Conservation (phyloP, 805 yeast species). For the Yueomyces sp. region DNA sequence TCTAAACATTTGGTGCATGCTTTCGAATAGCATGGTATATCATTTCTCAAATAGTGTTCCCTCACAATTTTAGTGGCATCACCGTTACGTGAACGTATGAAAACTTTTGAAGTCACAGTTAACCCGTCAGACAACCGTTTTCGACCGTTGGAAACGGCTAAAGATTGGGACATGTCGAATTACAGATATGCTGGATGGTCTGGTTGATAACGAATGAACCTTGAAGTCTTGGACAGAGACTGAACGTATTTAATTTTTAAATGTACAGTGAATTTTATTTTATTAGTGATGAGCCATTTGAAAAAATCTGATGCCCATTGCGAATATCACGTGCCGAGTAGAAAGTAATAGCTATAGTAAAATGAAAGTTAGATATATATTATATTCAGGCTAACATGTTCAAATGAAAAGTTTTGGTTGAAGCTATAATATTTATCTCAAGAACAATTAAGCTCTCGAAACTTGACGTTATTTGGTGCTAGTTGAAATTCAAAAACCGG, state of each 20-base stretch:
- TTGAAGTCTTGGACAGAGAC: neutral
- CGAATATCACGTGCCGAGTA: too few species aligned
- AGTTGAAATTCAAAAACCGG: too few species aligned
- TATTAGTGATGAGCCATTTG: too few species aligned
- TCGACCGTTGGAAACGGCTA: conserved; percentile 13
- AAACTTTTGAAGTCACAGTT: conserved; percentile 75
- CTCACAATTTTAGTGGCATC: conserved; percentile 78
- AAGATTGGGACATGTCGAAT: conserved; percentile 8
- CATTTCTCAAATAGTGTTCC: conserved; percentile 86
- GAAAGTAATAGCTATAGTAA: too few species aligned
- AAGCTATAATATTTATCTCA: too few species aligned
- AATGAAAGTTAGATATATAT: too few species aligned
- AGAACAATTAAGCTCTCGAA: too few species aligned
- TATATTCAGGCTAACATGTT: too few species aligned
- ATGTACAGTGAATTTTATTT: too few species aligned
- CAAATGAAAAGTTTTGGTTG: too few species aligned
- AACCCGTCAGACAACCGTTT: conserved; percentile 38
- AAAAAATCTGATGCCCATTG: too few species aligned
- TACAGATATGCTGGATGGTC: neutral
- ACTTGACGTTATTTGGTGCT: too few species aligned
- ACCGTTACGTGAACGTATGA: conserved; percentile 82
- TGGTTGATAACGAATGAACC: neutral
- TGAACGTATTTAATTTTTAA: conserved; percentile 1
- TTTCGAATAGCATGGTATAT: conserved; percentile 79
- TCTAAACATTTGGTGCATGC: conserved; percentile 51